These are phyloP conservation scores for Exophiala sp. DNA, from an alignment of 2,329 filamentous ascomycete species.

Conservation along the genomic window DNA sequence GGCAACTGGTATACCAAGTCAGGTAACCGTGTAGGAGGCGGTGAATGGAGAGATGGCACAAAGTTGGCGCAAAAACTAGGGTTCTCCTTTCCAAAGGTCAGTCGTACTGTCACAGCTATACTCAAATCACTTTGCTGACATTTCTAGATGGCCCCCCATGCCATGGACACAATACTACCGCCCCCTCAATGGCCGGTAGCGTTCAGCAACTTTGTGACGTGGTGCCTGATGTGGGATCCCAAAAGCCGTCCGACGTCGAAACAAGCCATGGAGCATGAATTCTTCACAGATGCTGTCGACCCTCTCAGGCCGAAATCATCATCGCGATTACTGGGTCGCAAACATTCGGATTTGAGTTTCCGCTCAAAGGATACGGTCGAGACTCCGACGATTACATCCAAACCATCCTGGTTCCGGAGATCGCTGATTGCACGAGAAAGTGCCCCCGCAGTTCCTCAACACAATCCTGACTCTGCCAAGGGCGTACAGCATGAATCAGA, in stretches of 20 bases:
- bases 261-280: slow-evolving; percentile 93
- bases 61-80: slow-evolving; percentile 91
- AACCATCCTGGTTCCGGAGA: slow-evolving; percentile 95
- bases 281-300: slow-evolving; percentile 88
- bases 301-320: slow-evolving; percentile 89
- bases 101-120: slow-evolving; percentile 15
- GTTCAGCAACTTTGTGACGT: slow-evolving; percentile 89
- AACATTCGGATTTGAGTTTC: slow-evolving; percentile 77
- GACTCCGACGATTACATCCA: slow-evolving; percentile 62
- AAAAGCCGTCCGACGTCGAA: slow-evolving; percentile 85
- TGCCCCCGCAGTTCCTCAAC: slow-evolving; percentile 55
- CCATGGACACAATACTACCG: slow-evolving; percentile 90
- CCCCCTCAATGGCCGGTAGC: slow-evolving; percentile 86
- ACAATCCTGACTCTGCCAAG: slow-evolving; percentile 35
- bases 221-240: slow-evolving; percentile 99
- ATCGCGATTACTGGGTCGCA: slow-evolving; percentile 78
- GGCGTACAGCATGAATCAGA: slow-evolving; percentile 41
- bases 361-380: slow-evolving; percentile 64
- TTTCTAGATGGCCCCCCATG: slow-evolving; percentile 84
- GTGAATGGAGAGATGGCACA: slow-evolving; percentile 95
- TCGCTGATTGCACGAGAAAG: slow-evolving; percentile 81
- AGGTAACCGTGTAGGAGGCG: slow-evolving; percentile 80
- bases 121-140: slow-evolving; percentile 18
- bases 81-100: slow-evolving; percentile 88
- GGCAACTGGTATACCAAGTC: slow-evolving; percentile 97